Base-by-base conservation (phyloP, 208 protist species). In the Zelonia costaricensis region DNA sequence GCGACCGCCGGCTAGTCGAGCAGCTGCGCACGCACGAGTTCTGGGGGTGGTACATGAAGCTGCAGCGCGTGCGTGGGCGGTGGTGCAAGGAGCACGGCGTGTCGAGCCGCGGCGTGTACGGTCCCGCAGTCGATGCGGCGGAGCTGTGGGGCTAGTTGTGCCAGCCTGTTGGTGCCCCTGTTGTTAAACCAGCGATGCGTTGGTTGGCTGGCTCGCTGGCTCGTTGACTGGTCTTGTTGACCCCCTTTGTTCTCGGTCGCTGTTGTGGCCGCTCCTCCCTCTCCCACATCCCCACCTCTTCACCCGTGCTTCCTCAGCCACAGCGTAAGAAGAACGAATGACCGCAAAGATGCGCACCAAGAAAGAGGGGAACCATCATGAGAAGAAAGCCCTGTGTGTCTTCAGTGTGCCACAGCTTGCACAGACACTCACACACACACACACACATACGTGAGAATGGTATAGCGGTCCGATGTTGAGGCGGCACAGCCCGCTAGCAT, bases 101-200 rank as follows among this genome's bases (percentile, higher is more conserved):
- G 33, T 85, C 88, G 40, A 95, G 88, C 73, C 76, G 92, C 38
- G 92, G 92, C 43, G 88, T 94, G 20, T 97, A 97, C 53, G 87
- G 87, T 0, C 92, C 92, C 40, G 92, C 88, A 13, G 88, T 97
- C 5, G 92, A 97, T 53, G 92, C 92, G 1, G 87, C 92, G 10
- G 92, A 97, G 73, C 68, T 95, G 39, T 97, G 92, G 92, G 88
- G 91, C 6, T 96, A 73, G n/a, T n/a, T n/a, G n/a, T n/a, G n/a
- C n/a, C n/a, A n/a, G n/a, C n/a, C n/a, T n/a, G n/a, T n/a, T n/a
- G n/a, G n/a, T n/a, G n/a, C n/a, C n/a, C n/a, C n/a, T n/a, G n/a
- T n/a, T n/a, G n/a, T n/a, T n/a, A n/a, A n/a, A n/a, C n/a, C n/a
- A n/a, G n/a, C n/a, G n/a, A n/a, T n/a, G n/a, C n/a, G n/a, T n/a